Evolutionary conservation across 2,329 filamentous ascomycete genomes (phyloP).

Genomic region (Plenodomus biglobosus): DNA sequence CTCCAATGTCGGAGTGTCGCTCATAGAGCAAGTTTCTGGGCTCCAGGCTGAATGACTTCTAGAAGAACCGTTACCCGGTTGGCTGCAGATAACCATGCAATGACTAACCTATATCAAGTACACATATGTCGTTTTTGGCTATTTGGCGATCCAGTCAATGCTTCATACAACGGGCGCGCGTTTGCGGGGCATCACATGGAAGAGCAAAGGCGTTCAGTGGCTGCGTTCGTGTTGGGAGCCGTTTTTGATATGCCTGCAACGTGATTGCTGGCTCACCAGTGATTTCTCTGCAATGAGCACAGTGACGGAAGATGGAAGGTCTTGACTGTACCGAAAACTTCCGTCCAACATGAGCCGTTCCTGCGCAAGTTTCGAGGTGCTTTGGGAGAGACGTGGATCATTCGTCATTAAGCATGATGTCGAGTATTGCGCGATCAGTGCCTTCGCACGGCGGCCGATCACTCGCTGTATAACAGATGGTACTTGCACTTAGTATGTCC

Average conservation of each 20-base stretch:
- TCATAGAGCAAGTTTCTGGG: conserved; percentile 15
- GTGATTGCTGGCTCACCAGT: neutral
- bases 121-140: conserved; percentile 37
- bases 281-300: neutral
- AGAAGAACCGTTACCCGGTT: conserved; percentile 28
- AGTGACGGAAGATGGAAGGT: neutral
- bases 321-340: neutral
- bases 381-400: no score
- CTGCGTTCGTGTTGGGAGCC: conserved; percentile 7
- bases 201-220: conserved; percentile 11
- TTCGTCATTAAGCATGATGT: neutral
- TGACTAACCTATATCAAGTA: conserved; percentile 33
- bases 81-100: conserved; percentile 27
- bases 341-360: neutral
- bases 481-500: conserved; percentile 26
- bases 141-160: conserved; percentile 37
- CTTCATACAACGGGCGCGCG: conserved; percentile 22
- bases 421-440: conserved; percentile 1
- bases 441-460: neutral
- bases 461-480: conserved; percentile 26
- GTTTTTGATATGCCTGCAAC: conserved; percentile 1
- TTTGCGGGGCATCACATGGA: conserved; percentile 35
- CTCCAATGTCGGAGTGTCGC: conserved; percentile 4
- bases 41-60: conserved; percentile 28
- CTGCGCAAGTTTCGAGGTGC: neutral